phyloP scores from a whole-genome alignment of 371 early-diverging fungal genomes.

The Mucor lusitanicus region DNA sequence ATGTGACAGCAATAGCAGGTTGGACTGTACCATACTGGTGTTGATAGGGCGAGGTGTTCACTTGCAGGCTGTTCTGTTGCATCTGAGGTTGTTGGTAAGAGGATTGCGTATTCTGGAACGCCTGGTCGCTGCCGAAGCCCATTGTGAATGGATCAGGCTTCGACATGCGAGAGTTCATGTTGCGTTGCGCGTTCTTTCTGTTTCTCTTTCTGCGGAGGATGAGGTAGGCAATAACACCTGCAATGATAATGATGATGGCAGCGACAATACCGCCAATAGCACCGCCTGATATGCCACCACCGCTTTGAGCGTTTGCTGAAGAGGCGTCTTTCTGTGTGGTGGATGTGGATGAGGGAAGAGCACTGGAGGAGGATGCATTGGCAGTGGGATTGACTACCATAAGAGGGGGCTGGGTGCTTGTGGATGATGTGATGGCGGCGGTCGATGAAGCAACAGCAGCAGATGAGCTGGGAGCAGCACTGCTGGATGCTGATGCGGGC shows the following conservation, averaged over 20 bases:
- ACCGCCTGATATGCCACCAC: slow-evolving; percentile 42
- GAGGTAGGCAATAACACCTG: slow-evolving; percentile 41
- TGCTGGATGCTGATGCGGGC: neutral
- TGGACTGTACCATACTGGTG: slow-evolving; percentile 18
- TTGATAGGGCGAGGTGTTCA: slow-evolving; percentile 2
- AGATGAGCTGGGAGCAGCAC: neutral
- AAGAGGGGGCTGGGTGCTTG: neutral
- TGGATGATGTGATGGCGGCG: neutral
- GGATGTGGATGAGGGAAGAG: slow-evolving; percentile 1
- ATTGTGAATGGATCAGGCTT: slow-evolving; percentile 53
- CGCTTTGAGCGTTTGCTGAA: neutral
- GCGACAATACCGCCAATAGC: slow-evolving; percentile 53
- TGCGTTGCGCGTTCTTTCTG: slow-evolving; percentile 5
- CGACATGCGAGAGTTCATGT: slow-evolving; percentile 3
- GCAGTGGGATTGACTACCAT: neutral
- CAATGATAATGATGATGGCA: slow-evolving; percentile 35
- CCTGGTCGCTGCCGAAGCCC: slow-evolving; percentile 47
- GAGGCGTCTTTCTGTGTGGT: neutral
- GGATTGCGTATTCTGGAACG: slow-evolving; percentile 4
- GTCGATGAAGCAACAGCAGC: slow-evolving; percentile 1
- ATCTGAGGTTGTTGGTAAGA: slow-evolving; percentile 14
- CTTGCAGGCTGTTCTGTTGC: slow-evolving; percentile 3
- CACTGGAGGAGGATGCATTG: neutral
- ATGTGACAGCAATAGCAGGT: neutral
- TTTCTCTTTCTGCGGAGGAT: slow-evolving; percentile 38